These are phyloP conservation scores for Bromus sterilis DNA, from an alignment of 176 grass and related monocot genomes.

Conservation along the genomic window DNA sequence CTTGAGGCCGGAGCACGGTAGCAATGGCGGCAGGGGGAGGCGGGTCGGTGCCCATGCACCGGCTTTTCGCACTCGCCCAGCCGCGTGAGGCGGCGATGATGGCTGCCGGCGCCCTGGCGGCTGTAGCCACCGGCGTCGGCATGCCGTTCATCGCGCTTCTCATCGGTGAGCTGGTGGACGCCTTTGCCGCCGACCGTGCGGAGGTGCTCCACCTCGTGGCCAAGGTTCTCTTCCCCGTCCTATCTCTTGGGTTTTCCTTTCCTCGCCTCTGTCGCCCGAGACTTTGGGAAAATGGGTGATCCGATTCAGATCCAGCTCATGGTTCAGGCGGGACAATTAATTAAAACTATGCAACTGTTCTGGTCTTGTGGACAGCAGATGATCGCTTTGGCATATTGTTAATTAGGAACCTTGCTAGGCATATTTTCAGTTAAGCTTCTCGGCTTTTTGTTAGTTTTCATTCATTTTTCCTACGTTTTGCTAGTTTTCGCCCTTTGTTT, in stretches of 20 bases:
- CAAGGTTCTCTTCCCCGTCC: not conserved
- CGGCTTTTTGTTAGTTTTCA: not conserved
- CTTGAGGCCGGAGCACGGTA: not conserved
- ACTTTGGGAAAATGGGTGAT: no score
- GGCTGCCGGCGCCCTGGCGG: constrained; percentile 4
- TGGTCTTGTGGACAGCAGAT: no score
- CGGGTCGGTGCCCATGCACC: not conserved
- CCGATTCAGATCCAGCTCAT: no score
- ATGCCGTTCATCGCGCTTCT: constrained; percentile 29
- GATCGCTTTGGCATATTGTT: no score
- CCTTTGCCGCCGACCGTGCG: constrained; percentile 10
- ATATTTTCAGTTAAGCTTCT: not conserved
- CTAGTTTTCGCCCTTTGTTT: not conserved
- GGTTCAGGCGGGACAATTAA: no score
- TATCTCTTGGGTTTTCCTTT: not conserved
- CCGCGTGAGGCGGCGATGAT: constrained; percentile 9
- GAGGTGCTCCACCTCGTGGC: constrained; percentile 17
- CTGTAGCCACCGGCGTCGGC: constrained; percentile 9
- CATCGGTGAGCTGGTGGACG: constrained; percentile 24
- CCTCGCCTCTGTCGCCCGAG: no score
- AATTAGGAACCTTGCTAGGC: no score
- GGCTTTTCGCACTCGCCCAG: constrained; percentile 23
- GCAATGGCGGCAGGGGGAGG: not conserved
- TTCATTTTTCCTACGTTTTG: not conserved
- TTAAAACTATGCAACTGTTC: no score